A percentile compares a stretch with the other conserved stretches of the same genome.
Conservation (phyloP, 352 stramenopile species). For the Phytophthora rubi region DNA sequence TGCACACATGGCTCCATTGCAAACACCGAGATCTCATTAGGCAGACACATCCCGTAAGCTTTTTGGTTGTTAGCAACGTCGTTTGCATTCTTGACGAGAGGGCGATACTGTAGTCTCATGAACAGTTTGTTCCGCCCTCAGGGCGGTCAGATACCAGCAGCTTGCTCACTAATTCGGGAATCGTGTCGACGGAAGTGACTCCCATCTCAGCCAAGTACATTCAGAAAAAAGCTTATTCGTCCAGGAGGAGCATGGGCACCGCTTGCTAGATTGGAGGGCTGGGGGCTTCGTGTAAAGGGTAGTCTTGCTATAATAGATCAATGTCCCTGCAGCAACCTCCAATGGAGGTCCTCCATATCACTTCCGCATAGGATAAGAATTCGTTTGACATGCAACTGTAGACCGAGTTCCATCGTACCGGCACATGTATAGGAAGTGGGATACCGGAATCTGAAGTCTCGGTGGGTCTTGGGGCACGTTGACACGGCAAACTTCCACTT, state of each 20-base stretch:
- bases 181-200: background rate
- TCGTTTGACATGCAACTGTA: background rate
- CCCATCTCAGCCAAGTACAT: slow-evolving; percentile 1
- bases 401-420: background rate
- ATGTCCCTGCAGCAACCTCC: background rate
- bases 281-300: background rate
- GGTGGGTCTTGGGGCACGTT: background rate
- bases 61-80: slow-evolving; percentile 4
- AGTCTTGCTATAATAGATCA: background rate
- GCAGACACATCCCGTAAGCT: background rate
- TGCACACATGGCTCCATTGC: slow-evolving; percentile 5
- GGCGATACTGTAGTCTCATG: background rate
- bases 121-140: background rate
- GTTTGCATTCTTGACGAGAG: background rate
- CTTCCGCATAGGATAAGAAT: background rate
- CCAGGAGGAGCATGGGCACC: background rate
- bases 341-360: background rate
- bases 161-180: background rate
- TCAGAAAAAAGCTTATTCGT: slow-evolving; percentile 13
- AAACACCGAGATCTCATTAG: slow-evolving; percentile 3
- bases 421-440: slow-evolving; percentile 1
- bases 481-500: background rate
- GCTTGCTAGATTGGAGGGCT: background rate
- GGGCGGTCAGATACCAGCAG: background rate
- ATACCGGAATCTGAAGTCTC: background rate